Conservation (phyloP, 495 filamentous ascomycete genomes). For the Neurospora pannonica region DNA sequence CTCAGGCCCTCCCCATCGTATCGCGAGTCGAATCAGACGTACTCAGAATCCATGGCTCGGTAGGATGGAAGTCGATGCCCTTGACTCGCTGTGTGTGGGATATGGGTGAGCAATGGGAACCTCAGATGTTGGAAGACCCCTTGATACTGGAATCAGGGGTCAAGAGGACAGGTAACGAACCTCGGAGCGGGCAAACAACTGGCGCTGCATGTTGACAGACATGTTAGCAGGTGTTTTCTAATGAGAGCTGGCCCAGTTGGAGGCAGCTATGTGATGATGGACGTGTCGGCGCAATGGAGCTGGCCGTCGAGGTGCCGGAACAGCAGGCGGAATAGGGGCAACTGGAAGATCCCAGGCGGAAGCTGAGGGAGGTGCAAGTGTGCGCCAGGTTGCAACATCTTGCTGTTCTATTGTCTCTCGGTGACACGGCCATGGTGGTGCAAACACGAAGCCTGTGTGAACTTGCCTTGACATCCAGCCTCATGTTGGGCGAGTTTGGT, state of each 20-base stretch:
- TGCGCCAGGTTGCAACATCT: slow-evolving; percentile 4
- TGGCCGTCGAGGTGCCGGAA: neutral
- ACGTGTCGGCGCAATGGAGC: slow-evolving; percentile 5
- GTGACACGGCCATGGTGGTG: slow-evolving; percentile 5
- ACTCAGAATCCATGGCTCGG: slow-evolving; percentile 92
- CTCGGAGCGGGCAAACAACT: slow-evolving; percentile 28
- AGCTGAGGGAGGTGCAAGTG: slow-evolving; percentile 3
- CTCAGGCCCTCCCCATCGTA: neutral
- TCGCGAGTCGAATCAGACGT: neutral
- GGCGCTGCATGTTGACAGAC: slow-evolving; percentile 25
- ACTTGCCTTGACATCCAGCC: slow-evolving; percentile 84
- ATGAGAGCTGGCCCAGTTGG: neutral
- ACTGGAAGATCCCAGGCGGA: slow-evolving; percentile 7
- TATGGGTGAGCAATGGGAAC: slow-evolving; percentile 3
- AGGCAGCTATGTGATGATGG: neutral
- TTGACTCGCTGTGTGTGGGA: slow-evolving; percentile 73
- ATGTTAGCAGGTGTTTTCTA: slow-evolving; percentile 12
- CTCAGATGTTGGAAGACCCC: neutral
- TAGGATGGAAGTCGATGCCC: slow-evolving; percentile 94
- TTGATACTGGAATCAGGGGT: slow-evolving; percentile 35
- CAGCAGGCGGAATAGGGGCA: neutral
- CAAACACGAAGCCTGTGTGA: slow-evolving; percentile 5
- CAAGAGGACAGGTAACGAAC: slow-evolving; percentile 60
- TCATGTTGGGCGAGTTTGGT: slow-evolving; percentile 50
- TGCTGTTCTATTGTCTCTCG: slow-evolving; percentile 5